These are phyloP conservation scores for Erucastrum elatum DNA, from an alignment of 345 rosid genomes.

Conservation along the genomic window DNA sequence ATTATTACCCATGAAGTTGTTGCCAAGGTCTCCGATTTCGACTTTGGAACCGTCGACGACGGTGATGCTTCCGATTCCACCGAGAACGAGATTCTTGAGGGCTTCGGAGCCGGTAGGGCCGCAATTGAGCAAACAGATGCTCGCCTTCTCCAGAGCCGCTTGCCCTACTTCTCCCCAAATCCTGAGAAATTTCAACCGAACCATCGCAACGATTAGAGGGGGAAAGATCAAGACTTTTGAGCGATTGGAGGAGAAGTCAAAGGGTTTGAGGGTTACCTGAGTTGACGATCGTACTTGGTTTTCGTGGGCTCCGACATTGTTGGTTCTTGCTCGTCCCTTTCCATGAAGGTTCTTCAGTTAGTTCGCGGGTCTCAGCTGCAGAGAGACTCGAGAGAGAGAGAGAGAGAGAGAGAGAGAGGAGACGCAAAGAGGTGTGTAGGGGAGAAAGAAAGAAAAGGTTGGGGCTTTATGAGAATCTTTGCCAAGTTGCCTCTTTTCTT, in stretches of 20 bases:
- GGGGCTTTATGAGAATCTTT: neutral
- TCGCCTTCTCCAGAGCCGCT: constrained; percentile 74
- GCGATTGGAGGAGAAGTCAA: neutral
- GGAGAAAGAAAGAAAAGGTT: constrained; percentile 1
- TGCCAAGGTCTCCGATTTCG: constrained; percentile 84
- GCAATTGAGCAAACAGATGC: constrained; percentile 89
- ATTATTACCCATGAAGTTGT: constrained; percentile 81
- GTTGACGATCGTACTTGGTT: constrained; percentile 92
- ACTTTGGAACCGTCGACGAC: constrained; percentile 89
- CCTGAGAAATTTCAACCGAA: too few species aligned
- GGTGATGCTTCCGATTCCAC: constrained; percentile 93
- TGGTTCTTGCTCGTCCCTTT: constrained; percentile 19
- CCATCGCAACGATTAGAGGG: constrained; percentile 7
- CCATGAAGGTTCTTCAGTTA: constrained; percentile 3
- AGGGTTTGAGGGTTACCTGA: constrained; percentile 51
- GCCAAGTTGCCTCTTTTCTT: neutral
- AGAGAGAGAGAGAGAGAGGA: neutral
- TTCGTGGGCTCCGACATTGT: constrained; percentile 77
- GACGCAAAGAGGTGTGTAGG: constrained; percentile 11
- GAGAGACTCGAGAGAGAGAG: neutral
- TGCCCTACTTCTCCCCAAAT: constrained; percentile 99
- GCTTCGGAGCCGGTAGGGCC: constrained; percentile 98
- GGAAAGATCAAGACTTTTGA: neutral
- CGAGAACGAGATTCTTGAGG: constrained; percentile 88
- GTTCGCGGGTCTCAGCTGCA: constrained; percentile 2